Evolutionary conservation across 2,329 filamentous ascomycete genomes (phyloP).

Genomic region (Mycogone perniciosa): DNA sequence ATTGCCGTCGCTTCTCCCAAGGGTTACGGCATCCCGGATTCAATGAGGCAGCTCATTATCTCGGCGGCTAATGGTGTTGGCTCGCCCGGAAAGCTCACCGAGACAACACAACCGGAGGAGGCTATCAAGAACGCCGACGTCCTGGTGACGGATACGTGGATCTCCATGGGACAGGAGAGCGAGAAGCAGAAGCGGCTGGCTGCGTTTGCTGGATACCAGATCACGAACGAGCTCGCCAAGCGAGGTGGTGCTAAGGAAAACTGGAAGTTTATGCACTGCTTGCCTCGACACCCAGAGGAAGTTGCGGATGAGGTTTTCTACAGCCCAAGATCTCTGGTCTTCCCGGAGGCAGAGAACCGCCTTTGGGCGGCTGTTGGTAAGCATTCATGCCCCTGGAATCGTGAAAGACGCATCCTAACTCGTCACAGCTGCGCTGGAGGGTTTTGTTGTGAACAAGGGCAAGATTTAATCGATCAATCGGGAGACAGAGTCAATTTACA

Average conservation of each 20-base stretch:
- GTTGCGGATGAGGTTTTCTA: slow-evolving; percentile 95
- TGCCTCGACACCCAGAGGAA: slow-evolving; percentile 88
- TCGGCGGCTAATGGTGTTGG: slow-evolving; percentile 52
- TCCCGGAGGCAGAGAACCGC: slow-evolving; percentile 90
- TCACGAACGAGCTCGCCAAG: slow-evolving; percentile 78
- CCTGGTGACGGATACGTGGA: slow-evolving; percentile 94
- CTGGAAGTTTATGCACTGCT: slow-evolving; percentile 99
- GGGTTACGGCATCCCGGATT: slow-evolving; percentile 72
- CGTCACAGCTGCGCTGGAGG: slow-evolving; percentile 63
- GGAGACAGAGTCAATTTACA: slow-evolving; percentile 7
- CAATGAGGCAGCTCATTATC: slow-evolving; percentile 68
- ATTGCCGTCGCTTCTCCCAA: slow-evolving; percentile 80
- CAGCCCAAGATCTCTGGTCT: slow-evolving; percentile 75
- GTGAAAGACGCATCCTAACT: slow-evolving; percentile 12
- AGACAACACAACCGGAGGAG: slow-evolving; percentile 77
- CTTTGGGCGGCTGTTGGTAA: slow-evolving; percentile 79
- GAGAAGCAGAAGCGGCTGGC: slow-evolving; percentile 71
- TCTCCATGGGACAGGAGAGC: slow-evolving; percentile 95
- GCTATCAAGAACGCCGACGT: slow-evolving; percentile 81
- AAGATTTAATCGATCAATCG: slow-evolving; percentile 44
- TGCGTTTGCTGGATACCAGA: slow-evolving; percentile 84
- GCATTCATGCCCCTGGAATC: slow-evolving; percentile 24
- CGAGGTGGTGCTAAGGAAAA: slow-evolving; percentile 76
- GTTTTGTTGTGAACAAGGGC: slow-evolving; percentile 91
- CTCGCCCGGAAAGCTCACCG: slow-evolving; percentile 59